Percentiles rank a stretch among this genome's conserved stretches.
These are phyloP conservation scores for Rehmannia glutinosa DNA, from an alignment of 257 asterid species.

Conservation along the genomic window DNA sequence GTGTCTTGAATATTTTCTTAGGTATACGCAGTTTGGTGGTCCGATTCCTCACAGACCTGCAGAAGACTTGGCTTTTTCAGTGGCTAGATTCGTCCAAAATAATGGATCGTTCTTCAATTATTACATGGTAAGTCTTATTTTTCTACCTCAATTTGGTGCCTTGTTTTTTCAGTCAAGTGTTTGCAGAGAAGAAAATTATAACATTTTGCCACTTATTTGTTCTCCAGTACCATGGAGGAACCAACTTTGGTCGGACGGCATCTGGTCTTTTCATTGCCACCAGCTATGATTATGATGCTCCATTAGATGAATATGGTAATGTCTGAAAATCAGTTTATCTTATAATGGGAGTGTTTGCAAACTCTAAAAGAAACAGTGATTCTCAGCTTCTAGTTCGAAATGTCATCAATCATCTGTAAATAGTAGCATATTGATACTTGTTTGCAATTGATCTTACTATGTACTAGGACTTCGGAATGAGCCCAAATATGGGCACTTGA, in stretches of 20 bases:
- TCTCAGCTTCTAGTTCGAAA: no score
- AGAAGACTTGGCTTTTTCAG: constrained; percentile 68
- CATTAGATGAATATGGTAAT: constrained; percentile 66
- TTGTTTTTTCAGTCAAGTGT: no score
- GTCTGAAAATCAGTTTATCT: background rate
- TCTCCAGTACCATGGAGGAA: constrained; percentile 72
- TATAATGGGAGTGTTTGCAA: no score
- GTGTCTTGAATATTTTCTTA: constrained; percentile 10
- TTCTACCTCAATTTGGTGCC: background rate
- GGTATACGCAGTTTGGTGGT: constrained; percentile 71
- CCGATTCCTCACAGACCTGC: constrained; percentile 54
- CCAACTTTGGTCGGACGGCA: constrained; percentile 63
- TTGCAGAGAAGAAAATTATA: background rate
- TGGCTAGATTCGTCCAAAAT: constrained; percentile 68
- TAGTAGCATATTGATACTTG: background rate
- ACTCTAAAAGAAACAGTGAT: no score
- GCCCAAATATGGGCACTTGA: constrained; percentile 87
- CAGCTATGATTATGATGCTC: constrained; percentile 70
- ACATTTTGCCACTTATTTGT: background rate
- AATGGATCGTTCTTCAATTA: constrained; percentile 74
- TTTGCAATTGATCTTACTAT: background rate
- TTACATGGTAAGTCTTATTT: constrained; percentile 55
- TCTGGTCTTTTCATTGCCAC: constrained; percentile 71
- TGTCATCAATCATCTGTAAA: no score
- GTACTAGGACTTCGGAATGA: constrained; percentile 57